Evolutionary conservation across 441 rosid genomes (phyloP), one percentile per base, ranked within the genome.

Genomic region (Sinapis alba): DNA sequence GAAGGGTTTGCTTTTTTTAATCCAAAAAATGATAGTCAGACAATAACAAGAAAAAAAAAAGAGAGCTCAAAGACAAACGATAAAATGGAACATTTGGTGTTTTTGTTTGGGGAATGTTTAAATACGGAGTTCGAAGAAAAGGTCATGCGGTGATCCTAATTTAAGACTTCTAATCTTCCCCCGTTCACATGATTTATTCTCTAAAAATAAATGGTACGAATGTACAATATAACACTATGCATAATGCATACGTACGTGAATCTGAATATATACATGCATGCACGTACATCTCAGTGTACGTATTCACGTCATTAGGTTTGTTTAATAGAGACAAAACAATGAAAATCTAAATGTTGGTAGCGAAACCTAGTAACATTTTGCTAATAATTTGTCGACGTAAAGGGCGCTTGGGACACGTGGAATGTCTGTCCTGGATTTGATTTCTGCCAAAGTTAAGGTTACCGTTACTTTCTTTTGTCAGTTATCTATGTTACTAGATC

Each of bases 111-210:
- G 34, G 58, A 10, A 38, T 36, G 79, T 69, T 68, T 68, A 75
- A 61, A 68, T 53, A 24, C 53, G 62, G 74, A 68, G 54, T 53
- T 36, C 7, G 21, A 50, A 60, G 74, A 75, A 75, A 34, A 61
- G 8, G 64, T 75, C 74, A 75, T 62, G 65, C 28, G 79, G 69
- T 61, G 45, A 68, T 75, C 74, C 74, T 53, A 68, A 27, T 62
- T 41, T 68, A 61, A 50, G 73, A 32, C 53, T 58, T 58, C 27
- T 12, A 53, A 21, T 24, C 57, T 75, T 68, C 24, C 54, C 54
- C 54, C 54, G 21, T 68, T 60, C 54, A 50, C 23, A 34, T 11
- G 16, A 23, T 74, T 23, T 11, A 11, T 21, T 4, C 47, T 66
- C 69, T 75, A 75, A 26, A 60, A 23, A 75, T 60, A 63, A 53